Conservation (phyloP, 129 eudicot species). For the Apium graveolens region DNA sequence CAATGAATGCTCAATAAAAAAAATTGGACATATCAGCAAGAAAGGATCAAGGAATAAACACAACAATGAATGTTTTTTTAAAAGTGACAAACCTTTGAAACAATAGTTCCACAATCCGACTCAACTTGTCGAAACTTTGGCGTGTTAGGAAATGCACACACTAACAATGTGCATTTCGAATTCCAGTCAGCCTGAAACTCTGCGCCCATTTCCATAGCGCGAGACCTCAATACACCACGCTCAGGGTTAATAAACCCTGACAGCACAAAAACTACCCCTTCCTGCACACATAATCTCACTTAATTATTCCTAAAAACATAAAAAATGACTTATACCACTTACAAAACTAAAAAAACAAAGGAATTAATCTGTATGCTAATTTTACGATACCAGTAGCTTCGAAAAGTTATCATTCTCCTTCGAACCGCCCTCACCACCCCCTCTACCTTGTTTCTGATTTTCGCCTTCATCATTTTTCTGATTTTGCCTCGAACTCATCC, state of each 20-base stretch:
- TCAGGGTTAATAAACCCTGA: slow-evolving; percentile 96
- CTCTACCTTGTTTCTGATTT: slow-evolving; percentile 20
- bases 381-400: slow-evolving; percentile 47
- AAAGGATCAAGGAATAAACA: background rate
- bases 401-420: slow-evolving; percentile 30
- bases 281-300: slow-evolving; percentile 34
- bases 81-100: slow-evolving; percentile 51
- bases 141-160: slow-evolving; percentile 36
- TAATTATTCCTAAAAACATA: background rate
- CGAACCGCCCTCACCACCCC: slow-evolving; percentile 17
- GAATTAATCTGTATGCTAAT: background rate
- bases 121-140: slow-evolving; percentile 94
- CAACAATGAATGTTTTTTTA: background rate
- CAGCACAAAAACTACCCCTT: slow-evolving; percentile 81
- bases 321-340: background rate
- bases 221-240: slow-evolving; percentile 68
- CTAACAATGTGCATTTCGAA: slow-evolving; percentile 51
- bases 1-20: background rate
- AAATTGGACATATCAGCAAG: background rate
- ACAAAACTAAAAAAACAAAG: background rate
- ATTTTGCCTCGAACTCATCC: slow-evolving; percentile 65
- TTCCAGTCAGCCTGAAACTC: slow-evolving; percentile 88
- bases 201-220: slow-evolving; percentile 91
- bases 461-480: slow-evolving; percentile 15
- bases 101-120: slow-evolving; percentile 80